These are phyloP conservation scores for Heliamphora pulchella DNA, from an alignment of 179 eudicot species.

Conservation along the genomic window DNA sequence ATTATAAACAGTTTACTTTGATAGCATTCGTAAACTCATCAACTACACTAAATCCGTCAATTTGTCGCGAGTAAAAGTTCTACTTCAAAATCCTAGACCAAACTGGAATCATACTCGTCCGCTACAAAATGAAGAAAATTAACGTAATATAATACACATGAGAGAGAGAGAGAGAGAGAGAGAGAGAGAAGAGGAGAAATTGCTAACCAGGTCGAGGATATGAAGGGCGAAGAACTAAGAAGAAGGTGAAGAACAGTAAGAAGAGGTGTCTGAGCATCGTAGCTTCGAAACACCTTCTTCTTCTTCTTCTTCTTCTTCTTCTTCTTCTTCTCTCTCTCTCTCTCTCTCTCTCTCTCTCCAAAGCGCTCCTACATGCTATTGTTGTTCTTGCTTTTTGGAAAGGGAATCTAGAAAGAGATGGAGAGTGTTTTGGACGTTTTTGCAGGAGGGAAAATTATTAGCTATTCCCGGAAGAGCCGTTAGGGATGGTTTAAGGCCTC, in stretches of 20 bases:
- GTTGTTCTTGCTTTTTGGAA: conserved; percentile 13
- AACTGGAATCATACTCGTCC: neutral
- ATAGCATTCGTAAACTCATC: neutral
- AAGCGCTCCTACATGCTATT: neutral
- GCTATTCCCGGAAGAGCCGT: too few species aligned
- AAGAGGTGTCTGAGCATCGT: conserved; percentile 22
- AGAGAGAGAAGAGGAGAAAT: neutral
- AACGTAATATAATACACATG: neutral
- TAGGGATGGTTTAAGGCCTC: too few species aligned
- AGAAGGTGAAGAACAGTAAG: conserved; percentile 23
- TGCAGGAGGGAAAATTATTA: too few species aligned
- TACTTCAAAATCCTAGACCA: neutral
- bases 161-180: neutral
- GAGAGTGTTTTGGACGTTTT: conserved; percentile 17
- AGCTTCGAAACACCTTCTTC: neutral
- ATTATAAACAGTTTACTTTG: neutral
- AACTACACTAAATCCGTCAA: neutral
- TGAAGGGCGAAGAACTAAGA: conserved; percentile 22
- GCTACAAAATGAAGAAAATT: neutral
- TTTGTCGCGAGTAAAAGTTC: neutral
- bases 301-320: neutral
- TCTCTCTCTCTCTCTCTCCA: neutral
- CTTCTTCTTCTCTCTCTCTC: neutral
- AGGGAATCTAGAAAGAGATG: conserved; percentile 9
- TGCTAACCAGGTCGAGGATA: conserved; percentile 32